These are phyloP conservation scores for Trametes maxima DNA, from an alignment of 768 basidiomycete genomes.

Conservation along the genomic window DNA sequence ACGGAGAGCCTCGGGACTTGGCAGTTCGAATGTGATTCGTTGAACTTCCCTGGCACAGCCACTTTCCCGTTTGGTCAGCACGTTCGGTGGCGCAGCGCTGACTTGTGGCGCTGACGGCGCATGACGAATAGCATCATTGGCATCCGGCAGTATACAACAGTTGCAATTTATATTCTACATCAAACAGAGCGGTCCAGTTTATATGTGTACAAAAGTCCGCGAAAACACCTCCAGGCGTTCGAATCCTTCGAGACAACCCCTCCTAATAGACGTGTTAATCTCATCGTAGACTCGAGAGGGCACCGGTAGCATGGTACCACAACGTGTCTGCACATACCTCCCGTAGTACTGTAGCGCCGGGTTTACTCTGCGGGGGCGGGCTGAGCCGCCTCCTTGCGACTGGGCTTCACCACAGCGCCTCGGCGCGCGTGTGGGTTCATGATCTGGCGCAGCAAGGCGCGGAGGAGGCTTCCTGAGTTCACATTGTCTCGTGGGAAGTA, in stretches of 20 bases:
- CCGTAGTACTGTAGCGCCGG: no score
- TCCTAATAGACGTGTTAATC: no score
- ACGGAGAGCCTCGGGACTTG: not conserved
- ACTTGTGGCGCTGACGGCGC: not conserved
- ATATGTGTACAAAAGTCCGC: no score
- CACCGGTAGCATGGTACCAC: no score
- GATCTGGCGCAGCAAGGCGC: constrained; percentile 32
- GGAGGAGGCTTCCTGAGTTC: constrained; percentile 34
- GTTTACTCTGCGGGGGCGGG: not conserved
- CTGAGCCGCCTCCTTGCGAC: not conserved
- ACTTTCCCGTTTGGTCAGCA: not conserved
- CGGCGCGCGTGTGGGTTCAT: not conserved
- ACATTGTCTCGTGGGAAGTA: constrained; percentile 35
- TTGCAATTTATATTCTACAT: no score
- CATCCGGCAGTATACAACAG: not conserved
- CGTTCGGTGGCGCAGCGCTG: not conserved
- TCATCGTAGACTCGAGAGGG: not conserved
- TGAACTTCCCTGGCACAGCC: constrained; percentile 17
- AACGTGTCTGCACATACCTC: no score
- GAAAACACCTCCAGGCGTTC: no score
- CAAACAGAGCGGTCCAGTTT: no score
- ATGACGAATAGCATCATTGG: not conserved
- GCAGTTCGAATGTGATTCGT: constrained; percentile 4
- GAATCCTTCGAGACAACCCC: no score
- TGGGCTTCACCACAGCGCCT: not conserved